Base-by-base conservation (phyloP, 192 early-diverging fungal genomes). In the Coemansia sp. region DNA sequence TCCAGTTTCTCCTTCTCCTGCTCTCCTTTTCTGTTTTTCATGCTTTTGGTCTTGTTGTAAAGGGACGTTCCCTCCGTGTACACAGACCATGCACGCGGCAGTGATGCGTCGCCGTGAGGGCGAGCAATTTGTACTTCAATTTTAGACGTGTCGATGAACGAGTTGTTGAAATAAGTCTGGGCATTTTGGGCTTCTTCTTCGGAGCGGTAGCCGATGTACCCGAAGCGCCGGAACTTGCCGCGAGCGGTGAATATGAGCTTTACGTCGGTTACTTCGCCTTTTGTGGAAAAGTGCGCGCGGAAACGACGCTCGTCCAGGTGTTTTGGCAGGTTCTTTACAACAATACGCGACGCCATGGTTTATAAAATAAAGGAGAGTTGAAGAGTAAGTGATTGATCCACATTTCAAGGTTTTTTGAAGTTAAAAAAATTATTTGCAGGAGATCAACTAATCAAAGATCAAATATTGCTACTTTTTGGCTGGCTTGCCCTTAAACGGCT, bases 241-340 rank as follows among this genome's bases (percentile, higher is more conserved):
- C 52, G 15, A 2, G 42, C 48, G 10, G 90, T 93, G 58, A 88
- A 84, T 56, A 91, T 89, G 5, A 99, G 83, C 79, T 94, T 95
- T 28, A 86, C 87, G 67, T 99, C 97, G 0, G 97, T 99, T 5
- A 99, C 84, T 70, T 91, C 87, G 46, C 92, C 93, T 56, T 89
- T 87, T 21, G 83, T 54, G 31, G 83, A 83, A 82, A 99, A 97
- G 75, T 94, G 93, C 53, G 89, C 89, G 34, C 88, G 84, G 64
- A 99, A 86, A 60, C 93, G 85, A 21, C 94, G 89, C 44, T 91
- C 85, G 12, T 85, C 87, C 28, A 93, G 79, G 68, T 95, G 83
- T 73, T 93, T 94, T 54, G 97, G 97, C n/a, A 99, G 83, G 82
- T 96, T 96, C 70, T 95, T 96, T 61, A 99, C 90, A 67, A 99